A percentile compares a stretch with the other conserved stretches of the same genome.
Conservation (phyloP, 108 stramenopile genomes). For the Nannochloropsis salina region DNA sequence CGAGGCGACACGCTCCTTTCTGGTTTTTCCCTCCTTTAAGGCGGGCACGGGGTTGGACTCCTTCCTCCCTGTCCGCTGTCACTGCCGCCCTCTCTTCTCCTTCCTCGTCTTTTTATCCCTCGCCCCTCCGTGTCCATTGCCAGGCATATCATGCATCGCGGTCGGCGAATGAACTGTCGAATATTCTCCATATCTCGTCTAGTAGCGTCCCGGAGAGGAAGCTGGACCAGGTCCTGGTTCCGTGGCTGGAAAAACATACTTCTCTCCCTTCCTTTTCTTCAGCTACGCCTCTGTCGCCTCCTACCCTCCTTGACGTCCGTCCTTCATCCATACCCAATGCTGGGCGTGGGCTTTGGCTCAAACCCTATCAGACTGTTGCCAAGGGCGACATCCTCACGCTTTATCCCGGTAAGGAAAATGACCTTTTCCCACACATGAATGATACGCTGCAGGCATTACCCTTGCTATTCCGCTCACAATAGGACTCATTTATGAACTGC, state of each 20-base stretch:
- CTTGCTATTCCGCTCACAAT: neutral
- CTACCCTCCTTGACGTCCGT: neutral
- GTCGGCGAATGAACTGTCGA: too few species aligned
- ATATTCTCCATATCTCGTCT: neutral
- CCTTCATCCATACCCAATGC: neutral
- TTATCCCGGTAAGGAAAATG: neutral
- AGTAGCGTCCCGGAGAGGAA: neutral
- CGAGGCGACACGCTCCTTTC: too few species aligned
- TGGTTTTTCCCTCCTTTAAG: too few species aligned
- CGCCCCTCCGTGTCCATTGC: too few species aligned
- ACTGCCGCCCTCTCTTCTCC: too few species aligned
- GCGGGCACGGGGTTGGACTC: too few species aligned
- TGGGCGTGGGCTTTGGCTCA: neutral
- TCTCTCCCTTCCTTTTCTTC: neutral
- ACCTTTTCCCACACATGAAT: neutral
- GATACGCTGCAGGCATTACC: neutral
- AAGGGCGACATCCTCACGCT: conserved; percentile 17
- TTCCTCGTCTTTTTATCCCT: too few species aligned
- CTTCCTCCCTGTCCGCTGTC: too few species aligned
- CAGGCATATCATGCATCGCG: too few species aligned
- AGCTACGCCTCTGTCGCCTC: neutral
- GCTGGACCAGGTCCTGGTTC: neutral
- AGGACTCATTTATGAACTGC: neutral
- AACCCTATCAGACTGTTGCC: neutral
- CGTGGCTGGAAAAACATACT: neutral